A percentile compares a stretch with the other conserved stretches of the same genome.
These are phyloP conservation scores for Ceratocystis cubensis DNA, from an alignment of 2,329 filamentous ascomycete genomes.

Conservation along the genomic window DNA sequence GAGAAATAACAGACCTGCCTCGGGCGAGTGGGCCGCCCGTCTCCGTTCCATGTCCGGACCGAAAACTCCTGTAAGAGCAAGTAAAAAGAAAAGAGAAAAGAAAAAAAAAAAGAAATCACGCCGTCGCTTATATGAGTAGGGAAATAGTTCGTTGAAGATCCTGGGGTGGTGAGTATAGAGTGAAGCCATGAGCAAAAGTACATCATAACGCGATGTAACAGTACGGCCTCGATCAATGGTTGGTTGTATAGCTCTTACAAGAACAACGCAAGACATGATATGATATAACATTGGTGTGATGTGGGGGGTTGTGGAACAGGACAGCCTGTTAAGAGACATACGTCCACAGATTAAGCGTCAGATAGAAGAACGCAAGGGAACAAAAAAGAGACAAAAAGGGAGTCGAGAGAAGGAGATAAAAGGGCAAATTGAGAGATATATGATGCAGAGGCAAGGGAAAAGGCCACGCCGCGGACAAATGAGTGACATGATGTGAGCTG, in stretches of 20 bases:
- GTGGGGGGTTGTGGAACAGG: background rate
- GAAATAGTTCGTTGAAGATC: slow-evolving; percentile 9
- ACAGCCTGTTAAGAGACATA: slow-evolving; percentile 1
- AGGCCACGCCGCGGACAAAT: background rate
- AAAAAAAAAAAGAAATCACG: background rate
- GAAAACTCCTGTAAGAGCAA: background rate
- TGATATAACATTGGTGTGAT: background rate
- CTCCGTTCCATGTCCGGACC: background rate
- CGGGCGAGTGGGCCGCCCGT: background rate
- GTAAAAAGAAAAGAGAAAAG: background rate
- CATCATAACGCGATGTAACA: background rate
- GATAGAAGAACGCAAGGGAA: background rate
- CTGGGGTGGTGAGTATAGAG: slow-evolving; percentile 5
- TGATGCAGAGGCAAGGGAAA: background rate
- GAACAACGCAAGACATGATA: background rate
- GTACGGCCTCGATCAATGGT: too few relatives aligned
- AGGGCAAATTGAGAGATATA: too few relatives aligned
- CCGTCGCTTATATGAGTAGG: slow-evolving; percentile 1
- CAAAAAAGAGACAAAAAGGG: background rate
- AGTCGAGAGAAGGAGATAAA: background rate
- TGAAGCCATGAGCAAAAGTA: background rate
- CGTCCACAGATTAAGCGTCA: background rate
- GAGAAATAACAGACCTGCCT: background rate
- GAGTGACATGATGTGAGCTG: background rate
- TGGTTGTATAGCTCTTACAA: background rate